Evolutionary conservation across 345 rosid genomes (phyloP), one percentile per base, ranked within the genome.

Genomic region (Leavenworthia alabamica): DNA sequence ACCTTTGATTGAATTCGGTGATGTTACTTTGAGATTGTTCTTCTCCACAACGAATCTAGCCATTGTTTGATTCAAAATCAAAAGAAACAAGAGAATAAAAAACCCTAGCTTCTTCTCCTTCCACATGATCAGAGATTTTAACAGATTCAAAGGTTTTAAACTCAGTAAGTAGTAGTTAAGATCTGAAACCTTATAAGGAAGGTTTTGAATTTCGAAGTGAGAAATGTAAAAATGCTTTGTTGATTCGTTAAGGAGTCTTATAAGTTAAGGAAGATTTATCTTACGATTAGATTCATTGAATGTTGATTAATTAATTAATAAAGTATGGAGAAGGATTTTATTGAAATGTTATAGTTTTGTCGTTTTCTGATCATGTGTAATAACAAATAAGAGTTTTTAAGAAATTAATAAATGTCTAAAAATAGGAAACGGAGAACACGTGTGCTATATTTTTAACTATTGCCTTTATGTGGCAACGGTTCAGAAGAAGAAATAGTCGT

Each of bases 1-100:
- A 17, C 81, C 82, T 71, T 65, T 77, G 60, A 82, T 57, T 13
- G 81, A 69, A 0, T 73, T 70, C 0, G 86, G 86, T 7, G 80
- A 73, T 2, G 83, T 77, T n/a, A 82, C 74, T 62, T 70, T 82
- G 75, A 82, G 74, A 67, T 71, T 82, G 76, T 82, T 82, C 80
- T 82, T 82, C 83, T 82, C 81, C 74, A 79, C 86, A 0, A 79
- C 77, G 65, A 82, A 91, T 72, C 86, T 82, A 35, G 87, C 85
- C 31, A 68, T 7, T 26, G 88, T 75, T 20, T 64, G 66, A 60
- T 77, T 78, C 64, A 64, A 64, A 1, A 80, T 60, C 73, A 83
- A 54, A 68, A 81, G 32, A 79, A 72, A 82, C 15, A 77, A 45
- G 60, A 65, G 64, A 42, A 68, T 64, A 65, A 73, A 68, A 70